Percentiles rank a stretch among this genome's conserved stretches.
Evolutionary conservation across 176 grass and related monocot species (phyloP).

Genomic region (Dactylis glomerata): DNA sequence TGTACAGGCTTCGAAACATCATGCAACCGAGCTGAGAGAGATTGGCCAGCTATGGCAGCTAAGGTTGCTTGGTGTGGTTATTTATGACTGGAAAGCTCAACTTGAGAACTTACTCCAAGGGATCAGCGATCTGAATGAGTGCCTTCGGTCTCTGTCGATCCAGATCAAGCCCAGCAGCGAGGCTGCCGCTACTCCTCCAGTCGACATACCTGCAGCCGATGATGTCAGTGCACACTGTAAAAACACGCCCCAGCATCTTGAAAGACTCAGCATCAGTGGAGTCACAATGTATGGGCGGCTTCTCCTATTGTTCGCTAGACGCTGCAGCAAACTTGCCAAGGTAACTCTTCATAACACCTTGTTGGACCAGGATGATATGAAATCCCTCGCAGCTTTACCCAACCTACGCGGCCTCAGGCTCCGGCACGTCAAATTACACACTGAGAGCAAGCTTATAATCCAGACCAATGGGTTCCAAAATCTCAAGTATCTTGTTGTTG

Average conservation of each 20-base stretch:
- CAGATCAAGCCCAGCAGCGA: not conserved
- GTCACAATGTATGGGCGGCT: not conserved
- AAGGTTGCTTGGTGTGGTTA: not conserved
- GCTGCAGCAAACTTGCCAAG: not conserved
- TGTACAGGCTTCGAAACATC: not conserved
- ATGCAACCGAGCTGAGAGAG: not conserved
- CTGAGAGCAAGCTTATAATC: not conserved
- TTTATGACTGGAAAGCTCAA: not conserved
- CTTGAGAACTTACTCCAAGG: not conserved
- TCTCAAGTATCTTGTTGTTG: not conserved
- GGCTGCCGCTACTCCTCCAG: not conserved
- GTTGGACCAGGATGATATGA: not conserved
- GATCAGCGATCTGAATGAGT: slow-evolving; percentile 1
- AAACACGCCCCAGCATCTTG: not conserved
- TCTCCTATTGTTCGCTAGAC: not conserved
- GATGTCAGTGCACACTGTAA: not conserved
- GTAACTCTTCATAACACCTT: not conserved
- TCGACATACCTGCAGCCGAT: not conserved
- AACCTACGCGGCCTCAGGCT: not conserved
- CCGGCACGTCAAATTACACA: not conserved
- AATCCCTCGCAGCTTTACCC: not conserved
- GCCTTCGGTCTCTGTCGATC: not conserved
- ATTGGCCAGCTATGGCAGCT: not conserved
- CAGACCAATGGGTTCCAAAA: not conserved
- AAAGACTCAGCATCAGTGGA: not conserved